Conservation (phyloP, 1,284 basidiomycete genomes). For the Quambalaria eucalypti region DNA sequence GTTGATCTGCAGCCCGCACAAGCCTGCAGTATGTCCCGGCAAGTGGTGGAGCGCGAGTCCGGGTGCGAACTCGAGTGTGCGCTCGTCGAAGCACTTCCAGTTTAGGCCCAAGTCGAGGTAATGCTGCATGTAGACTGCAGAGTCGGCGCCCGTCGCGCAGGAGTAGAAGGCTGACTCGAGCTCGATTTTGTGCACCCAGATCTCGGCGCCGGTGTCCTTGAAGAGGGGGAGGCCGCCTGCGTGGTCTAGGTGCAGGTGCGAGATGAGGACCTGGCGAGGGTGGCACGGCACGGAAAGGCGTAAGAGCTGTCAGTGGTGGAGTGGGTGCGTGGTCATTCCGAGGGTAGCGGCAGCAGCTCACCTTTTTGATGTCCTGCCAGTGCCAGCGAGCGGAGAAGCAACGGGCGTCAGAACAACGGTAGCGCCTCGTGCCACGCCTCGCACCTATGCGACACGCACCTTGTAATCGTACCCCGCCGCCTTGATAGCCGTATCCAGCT, state of each 20-base stretch:
- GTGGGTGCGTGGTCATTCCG: background rate
- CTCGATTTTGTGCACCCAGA: conserved; percentile 41
- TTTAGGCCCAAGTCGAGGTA: conserved; percentile 31
- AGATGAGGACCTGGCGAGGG: conserved; percentile 10
- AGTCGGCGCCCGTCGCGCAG: conserved; percentile 32
- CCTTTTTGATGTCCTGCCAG: conserved; percentile 24
- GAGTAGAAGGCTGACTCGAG: conserved; percentile 33
- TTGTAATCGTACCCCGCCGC: conserved; percentile 31
- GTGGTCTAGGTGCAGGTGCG: conserved; percentile 34
- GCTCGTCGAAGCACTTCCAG: conserved; percentile 40
- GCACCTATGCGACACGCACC: too few species aligned
- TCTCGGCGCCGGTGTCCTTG: conserved; percentile 23
- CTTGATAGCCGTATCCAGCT: conserved; percentile 39
- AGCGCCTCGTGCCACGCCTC: too few species aligned
- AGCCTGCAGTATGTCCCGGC: conserved; percentile 39
- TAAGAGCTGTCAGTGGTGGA: background rate
- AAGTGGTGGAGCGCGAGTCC: conserved; percentile 39
- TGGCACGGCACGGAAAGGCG: conserved; percentile 6
- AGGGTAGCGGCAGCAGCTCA: conserved; percentile 5
- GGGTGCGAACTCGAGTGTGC: conserved; percentile 28
- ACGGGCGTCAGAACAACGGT: background rate
- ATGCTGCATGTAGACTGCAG: conserved; percentile 27
- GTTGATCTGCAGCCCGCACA: conserved; percentile 38
- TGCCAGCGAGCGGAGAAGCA: too few species aligned
- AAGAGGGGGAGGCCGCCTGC: conserved; percentile 34